phyloP scores from a whole-genome alignment of 2,329 filamentous ascomycete genomes.

The Fusarium bulbicola region DNA sequence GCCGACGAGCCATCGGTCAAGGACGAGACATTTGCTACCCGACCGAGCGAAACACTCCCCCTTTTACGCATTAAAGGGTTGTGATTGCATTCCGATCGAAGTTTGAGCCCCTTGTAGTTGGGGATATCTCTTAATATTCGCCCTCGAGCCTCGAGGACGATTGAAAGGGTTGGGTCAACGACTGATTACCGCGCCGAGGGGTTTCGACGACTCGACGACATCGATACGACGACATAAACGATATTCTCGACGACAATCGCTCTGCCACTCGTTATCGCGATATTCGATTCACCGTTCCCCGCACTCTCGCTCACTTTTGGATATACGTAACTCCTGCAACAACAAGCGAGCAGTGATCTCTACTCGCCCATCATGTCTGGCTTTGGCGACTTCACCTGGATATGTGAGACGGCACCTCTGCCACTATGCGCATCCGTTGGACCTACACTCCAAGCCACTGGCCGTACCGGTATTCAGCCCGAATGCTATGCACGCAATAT shows the following conservation, averaged over 20 bases:
- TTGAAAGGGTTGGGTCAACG: slow-evolving; percentile 4
- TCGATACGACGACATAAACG: slow-evolving; percentile 6
- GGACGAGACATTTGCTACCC: slow-evolving; percentile 32
- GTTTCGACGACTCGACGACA: slow-evolving; percentile 18
- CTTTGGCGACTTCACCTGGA: slow-evolving; percentile 88
- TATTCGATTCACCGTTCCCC: background rate
- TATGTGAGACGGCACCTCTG: slow-evolving; percentile 86
- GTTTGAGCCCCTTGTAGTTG: background rate
- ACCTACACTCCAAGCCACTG: slow-evolving; percentile 72
- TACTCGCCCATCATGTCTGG: slow-evolving; percentile 67
- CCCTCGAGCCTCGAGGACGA: slow-evolving; percentile 16
- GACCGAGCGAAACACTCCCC: slow-evolving; percentile 6
- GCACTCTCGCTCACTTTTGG: background rate
- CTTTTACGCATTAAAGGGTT: slow-evolving; percentile 18
- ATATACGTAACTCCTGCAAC: background rate
- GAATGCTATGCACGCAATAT: slow-evolving; percentile 95
- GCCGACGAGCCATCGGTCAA: slow-evolving; percentile 12
- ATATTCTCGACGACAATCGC: background rate
- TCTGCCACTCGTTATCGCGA: background rate
- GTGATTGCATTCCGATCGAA: slow-evolving; percentile 30
- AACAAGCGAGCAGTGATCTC: background rate
- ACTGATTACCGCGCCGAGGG: background rate
- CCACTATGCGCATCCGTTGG: slow-evolving; percentile 90
- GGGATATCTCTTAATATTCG: background rate
- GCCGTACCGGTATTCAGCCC: slow-evolving; percentile 81